These are phyloP conservation scores for Mallotus repandus DNA, from an alignment of 441 rosid genomes.

Conservation along the genomic window DNA sequence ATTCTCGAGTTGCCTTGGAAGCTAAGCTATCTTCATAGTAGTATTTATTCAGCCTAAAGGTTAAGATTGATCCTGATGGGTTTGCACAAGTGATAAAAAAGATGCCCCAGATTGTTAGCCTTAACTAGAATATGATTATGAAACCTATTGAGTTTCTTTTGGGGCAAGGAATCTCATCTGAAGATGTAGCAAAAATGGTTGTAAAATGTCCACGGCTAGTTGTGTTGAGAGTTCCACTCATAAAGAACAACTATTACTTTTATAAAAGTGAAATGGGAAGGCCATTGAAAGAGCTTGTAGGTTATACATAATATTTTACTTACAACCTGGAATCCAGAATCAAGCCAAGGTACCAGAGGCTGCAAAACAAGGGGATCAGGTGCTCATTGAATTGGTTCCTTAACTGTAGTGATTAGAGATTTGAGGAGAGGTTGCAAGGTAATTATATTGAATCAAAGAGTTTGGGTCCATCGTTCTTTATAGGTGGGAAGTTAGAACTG, in stretches of 20 bases:
- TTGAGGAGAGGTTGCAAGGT: slow-evolving; percentile 66
- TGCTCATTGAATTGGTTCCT: slow-evolving; percentile 71
- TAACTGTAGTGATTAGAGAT: slow-evolving; percentile 77
- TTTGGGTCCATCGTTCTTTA: slow-evolving; percentile 50
- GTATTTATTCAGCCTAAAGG: slow-evolving; percentile 68
- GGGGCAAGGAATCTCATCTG: slow-evolving; percentile 54
- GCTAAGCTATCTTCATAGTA: slow-evolving; percentile 77
- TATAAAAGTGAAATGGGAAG: slow-evolving; percentile 81
- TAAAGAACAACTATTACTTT: slow-evolving; percentile 73
- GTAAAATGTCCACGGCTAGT: slow-evolving; percentile 72
- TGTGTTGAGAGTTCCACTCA: slow-evolving; percentile 51
- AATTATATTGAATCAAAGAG: slow-evolving; percentile 57
- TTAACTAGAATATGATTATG: slow-evolving; percentile 67
- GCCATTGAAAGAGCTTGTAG: slow-evolving; percentile 69
- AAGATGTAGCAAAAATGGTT: slow-evolving; percentile 62
- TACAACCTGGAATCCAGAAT: slow-evolving; percentile 83
- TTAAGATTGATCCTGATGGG: slow-evolving; percentile 70
- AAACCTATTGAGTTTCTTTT: slow-evolving; percentile 71
- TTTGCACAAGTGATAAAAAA: slow-evolving; percentile 63
- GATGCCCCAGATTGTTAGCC: slow-evolving; percentile 86
- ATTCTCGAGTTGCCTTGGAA: slow-evolving; percentile 66
- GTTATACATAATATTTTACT: slow-evolving; percentile 75
- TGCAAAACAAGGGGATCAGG: slow-evolving; percentile 65
- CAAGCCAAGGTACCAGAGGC: slow-evolving; percentile 67
- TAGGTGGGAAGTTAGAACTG: slow-evolving; percentile 69